Evolutionary conservation across 192 early-diverging fungal species (phyloP).

Genomic region (Spizellomyces sp.): DNA sequence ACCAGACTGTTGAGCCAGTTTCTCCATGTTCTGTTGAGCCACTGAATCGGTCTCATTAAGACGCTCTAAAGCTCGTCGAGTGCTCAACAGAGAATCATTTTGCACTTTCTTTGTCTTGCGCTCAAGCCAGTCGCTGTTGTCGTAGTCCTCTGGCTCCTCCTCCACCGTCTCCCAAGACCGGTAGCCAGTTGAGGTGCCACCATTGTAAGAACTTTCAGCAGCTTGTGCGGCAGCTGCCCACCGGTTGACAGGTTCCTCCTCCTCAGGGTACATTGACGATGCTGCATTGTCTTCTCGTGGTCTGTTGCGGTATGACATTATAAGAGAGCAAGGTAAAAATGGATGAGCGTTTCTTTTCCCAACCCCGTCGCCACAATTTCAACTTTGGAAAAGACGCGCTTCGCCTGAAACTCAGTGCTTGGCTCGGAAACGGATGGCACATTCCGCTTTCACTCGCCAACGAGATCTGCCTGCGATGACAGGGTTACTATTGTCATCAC

Average conservation of each 20-base stretch:
- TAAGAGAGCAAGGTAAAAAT: background rate
- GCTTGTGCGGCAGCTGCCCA: constrained; percentile 40
- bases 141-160: constrained; percentile 35
- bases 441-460: too few species aligned
- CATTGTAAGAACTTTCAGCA: constrained; percentile 1
- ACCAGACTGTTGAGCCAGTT: constrained; percentile 49
- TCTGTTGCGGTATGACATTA: background rate
- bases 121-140: constrained; percentile 46
- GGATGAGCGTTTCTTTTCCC: background rate
- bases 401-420: too few species aligned
- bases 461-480: too few species aligned
- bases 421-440: too few species aligned
- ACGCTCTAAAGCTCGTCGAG: constrained; percentile 47
- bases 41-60: constrained; percentile 44
- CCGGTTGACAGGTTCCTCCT: constrained; percentile 9
- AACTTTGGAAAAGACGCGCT: background rate
- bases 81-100: constrained; percentile 46
- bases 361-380: constrained; percentile 1
- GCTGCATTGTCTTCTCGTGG: background rate
- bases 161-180: constrained; percentile 34
- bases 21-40: constrained; percentile 32
- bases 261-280: too few species aligned
- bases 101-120: constrained; percentile 48
- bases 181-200: background rate
- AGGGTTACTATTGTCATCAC: too few species aligned